Evolutionary conservation across 2,329 filamentous ascomycete genomes (phyloP), one percentile per base, ranked within the genome.

Genomic region (Diaporthe sp.): DNA sequence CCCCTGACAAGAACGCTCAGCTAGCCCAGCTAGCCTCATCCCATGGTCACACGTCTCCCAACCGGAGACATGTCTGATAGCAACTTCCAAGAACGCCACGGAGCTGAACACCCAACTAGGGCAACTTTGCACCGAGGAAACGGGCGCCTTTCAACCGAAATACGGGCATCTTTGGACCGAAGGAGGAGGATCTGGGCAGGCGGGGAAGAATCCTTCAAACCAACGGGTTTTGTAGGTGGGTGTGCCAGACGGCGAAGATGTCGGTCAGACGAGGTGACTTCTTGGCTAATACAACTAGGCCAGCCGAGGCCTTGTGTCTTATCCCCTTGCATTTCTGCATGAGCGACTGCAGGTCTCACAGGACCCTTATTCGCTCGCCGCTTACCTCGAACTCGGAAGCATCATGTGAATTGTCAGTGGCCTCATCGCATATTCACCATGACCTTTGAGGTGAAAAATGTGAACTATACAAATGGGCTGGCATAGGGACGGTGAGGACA

Each of bases 1-100:
- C 62, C 62, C 62, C 62, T 68, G 62, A 49, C 62, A 34, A 51
- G 22, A 19, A 25, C 44, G 22, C 12, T n/a, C 62, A 53, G 62
- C 44, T 68, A 68, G 62, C 44, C 62, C 62, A 34, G 28, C 62
- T 68, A 68, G 62, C 62, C 44, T 68, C 62, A 68, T 68, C 62
- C 62, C 46, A 53, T 12, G 62, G 44, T 39, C 62, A 68, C 44
- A 53, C n/a, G 44, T 25, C 62, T 51, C 44, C 62, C 62, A 68
- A 68, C 62, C 62, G 44, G 62, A 37, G 46, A 25, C 7, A 53
- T 55, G 13, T 51, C 13, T 51, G 44, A 37, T 37, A 25, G 28
- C 31, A 42, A 39, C 62, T 37, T 37, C 62, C 62, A 68, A 51
- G 62, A 68, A 68, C 62, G 46, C 62, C 62, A 25, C 46, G 62